phyloP scores from a whole-genome alignment of 495 filamentous ascomycete species.

The Penicillium goetzii region DNA sequence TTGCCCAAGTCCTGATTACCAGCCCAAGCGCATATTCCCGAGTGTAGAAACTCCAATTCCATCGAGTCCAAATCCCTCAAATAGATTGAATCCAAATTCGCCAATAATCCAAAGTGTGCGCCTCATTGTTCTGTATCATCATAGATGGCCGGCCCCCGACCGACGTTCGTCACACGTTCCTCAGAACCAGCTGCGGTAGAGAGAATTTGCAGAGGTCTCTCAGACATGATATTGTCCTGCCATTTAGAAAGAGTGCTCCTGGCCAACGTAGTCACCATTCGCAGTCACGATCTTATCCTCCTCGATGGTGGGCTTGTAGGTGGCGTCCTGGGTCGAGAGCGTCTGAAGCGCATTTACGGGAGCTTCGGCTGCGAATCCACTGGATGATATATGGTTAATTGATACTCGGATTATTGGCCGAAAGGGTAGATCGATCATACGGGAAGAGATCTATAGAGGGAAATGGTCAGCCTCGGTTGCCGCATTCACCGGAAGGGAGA shows the following conservation, averaged over 20 bases:
- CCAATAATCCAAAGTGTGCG: slow-evolving; percentile 3
- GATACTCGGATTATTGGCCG: not conserved
- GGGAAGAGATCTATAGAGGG: slow-evolving; percentile 52
- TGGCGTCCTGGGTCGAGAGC: slow-evolving; percentile 65
- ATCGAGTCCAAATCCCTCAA: not conserved
- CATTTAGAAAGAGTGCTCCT: slow-evolving; percentile 10
- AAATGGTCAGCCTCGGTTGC: slow-evolving; percentile 16
- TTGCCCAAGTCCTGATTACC: not conserved
- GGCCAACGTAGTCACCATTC: slow-evolving; percentile 34
- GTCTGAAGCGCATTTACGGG: slow-evolving; percentile 68
- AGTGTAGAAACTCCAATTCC: not conserved
- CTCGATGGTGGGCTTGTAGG: slow-evolving; percentile 72
- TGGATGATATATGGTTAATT: slow-evolving; percentile 40
- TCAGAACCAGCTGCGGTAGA: slow-evolving; percentile 22
- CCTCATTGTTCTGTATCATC: slow-evolving; percentile 1
- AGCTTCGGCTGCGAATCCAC: slow-evolving; percentile 77
- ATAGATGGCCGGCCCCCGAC: slow-evolving; percentile 1
- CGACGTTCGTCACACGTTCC: slow-evolving; percentile 14
- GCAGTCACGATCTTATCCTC: slow-evolving; percentile 67
- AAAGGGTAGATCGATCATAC: slow-evolving; percentile 29
- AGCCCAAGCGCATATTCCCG: not conserved
- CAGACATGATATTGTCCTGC: not conserved
- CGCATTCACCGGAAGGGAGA: not conserved
- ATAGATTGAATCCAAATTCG: not conserved
- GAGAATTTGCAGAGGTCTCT: not conserved